Conservation (phyloP, 2,329 filamentous ascomycete species). For the Paecilomyces dactylethromorphus region DNA sequence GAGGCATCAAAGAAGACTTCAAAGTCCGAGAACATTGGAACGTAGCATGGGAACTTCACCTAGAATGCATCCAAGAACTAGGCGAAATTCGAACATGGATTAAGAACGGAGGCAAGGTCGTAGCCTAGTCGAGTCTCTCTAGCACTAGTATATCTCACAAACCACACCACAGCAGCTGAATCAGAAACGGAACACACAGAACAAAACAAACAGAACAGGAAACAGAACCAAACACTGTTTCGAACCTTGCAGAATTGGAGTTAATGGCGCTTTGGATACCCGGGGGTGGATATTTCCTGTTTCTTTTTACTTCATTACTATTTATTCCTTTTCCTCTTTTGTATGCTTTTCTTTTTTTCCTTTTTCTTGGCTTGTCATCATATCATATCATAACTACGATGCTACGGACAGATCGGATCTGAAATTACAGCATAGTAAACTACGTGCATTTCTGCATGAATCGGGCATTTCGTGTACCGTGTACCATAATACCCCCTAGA, state of each 20-base stretch:
- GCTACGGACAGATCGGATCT: not conserved
- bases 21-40: slow-evolving; percentile 43
- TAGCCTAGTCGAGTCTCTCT: slow-evolving; percentile 1
- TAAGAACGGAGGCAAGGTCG: slow-evolving; percentile 23
- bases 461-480: not conserved
- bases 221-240: not conserved
- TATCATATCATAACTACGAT: not conserved
- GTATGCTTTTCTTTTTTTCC: not conserved
- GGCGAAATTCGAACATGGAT: slow-evolving; percentile 34
- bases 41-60: slow-evolving; percentile 40
- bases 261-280: not conserved
- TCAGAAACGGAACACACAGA: too few relatives aligned
- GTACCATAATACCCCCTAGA: not conserved
- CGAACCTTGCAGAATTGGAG: not conserved
- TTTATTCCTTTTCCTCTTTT: not conserved
- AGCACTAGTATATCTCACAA: not conserved
- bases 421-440: not conserved
- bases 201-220: not conserved
- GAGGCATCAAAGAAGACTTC: slow-evolving; percentile 39
- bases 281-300: not conserved
- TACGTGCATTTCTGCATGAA: not conserved
- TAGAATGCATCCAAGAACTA: slow-evolving; percentile 35
- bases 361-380: not conserved
- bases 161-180: not conserved
- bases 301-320: too few relatives aligned